Base-by-base conservation (phyloP, 345 rosid genomes). In the Lagerstroemia speciosa region DNA sequence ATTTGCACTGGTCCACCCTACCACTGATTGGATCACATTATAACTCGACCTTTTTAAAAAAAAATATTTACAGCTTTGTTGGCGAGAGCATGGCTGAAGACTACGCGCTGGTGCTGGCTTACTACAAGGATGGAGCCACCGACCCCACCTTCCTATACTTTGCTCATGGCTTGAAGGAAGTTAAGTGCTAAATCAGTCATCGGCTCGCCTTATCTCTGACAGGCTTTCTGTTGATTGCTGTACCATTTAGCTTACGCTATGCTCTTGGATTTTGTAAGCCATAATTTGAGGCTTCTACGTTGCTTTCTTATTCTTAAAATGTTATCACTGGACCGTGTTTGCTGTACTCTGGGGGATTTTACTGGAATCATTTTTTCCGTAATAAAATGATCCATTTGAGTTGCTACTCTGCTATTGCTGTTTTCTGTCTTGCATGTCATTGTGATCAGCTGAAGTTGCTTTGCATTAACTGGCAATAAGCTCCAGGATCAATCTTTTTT, bases 111-210 rank as follows among this genome's bases (percentile, higher is more conserved):
- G 99, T 95, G 50, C 80, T 95, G 69, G 99, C 99, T 53, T 88
- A 92, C 86, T 95, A 95, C 90, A 95, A 86, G 81, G 99, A 92
- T 0, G 98, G 97, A 76, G 92, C 96, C 3, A 46, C 86, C 0
- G 96, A 95, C 75, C 98, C 99, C 3, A 95, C 99, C 41, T 95
- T 95, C 84, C 78, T 95, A 83, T 95, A 95, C 80, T 85, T 95
- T 57, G 84, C 85, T 5, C 80, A 81, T 75, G 91, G 84, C 16
- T 80, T 95, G 91, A 91, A 88, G 85, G 99, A 95, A 82, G 72
- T 95, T 78, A 95, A 95, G 85, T 94, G 99, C 84, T 92, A 75
- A 76, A 58, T 33, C 63, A 11, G 77, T 77, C 14, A 62, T 55
- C 19, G 67, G 24, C 66, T 31, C 26, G 17, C 65, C 26, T n/a